A percentile compares a stretch with the other conserved stretches of the same genome.
These are phyloP conservation scores for Glonium stellatum DNA, from an alignment of 495 filamentous ascomycete species.

Conservation along the genomic window DNA sequence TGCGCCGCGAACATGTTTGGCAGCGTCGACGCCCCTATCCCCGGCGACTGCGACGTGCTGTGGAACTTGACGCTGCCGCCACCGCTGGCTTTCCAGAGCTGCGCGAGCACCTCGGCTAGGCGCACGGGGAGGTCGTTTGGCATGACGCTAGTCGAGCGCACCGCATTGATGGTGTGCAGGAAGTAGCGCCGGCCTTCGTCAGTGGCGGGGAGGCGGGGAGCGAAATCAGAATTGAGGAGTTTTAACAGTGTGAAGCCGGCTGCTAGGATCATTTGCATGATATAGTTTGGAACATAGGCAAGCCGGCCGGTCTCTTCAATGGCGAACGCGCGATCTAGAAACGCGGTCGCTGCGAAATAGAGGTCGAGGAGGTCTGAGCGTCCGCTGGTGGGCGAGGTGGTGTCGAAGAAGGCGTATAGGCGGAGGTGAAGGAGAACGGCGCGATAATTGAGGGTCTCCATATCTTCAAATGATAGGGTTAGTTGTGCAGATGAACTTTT, in stretches of 20 bases:
- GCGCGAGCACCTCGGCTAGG: slow-evolving; percentile 80
- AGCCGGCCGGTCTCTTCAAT: slow-evolving; percentile 48
- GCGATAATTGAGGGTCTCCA: slow-evolving; percentile 57
- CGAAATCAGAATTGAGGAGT: slow-evolving; percentile 77
- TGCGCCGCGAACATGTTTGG: slow-evolving; percentile 20
- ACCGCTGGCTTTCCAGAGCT: slow-evolving; percentile 78
- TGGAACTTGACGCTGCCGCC: slow-evolving; percentile 41
- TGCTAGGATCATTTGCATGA: slow-evolving; percentile 88
- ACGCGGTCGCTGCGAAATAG: slow-evolving; percentile 66
- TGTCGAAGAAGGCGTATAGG: slow-evolving; percentile 83
- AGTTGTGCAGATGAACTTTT: background rate
- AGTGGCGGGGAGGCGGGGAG: slow-evolving; percentile 57
- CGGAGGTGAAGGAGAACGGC: slow-evolving; percentile 77
- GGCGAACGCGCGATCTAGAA: slow-evolving; percentile 66
- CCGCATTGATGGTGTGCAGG: slow-evolving; percentile 65
- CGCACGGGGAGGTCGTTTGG: slow-evolving; percentile 81
- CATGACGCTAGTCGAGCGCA: slow-evolving; percentile 69
- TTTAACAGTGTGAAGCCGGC: slow-evolving; percentile 80
- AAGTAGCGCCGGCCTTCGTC: slow-evolving; percentile 69
- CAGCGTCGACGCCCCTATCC: slow-evolving; percentile 12
- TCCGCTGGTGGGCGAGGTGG: slow-evolving; percentile 60
- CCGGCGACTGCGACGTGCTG: slow-evolving; percentile 28
- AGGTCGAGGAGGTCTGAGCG: slow-evolving; percentile 69
- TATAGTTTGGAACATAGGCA: slow-evolving; percentile 71
- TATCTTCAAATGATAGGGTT: slow-evolving; percentile 42